These are phyloP conservation scores for Chlorella ohadii DNA, from an alignment of 139 green algal species.

Conservation along the genomic window DNA sequence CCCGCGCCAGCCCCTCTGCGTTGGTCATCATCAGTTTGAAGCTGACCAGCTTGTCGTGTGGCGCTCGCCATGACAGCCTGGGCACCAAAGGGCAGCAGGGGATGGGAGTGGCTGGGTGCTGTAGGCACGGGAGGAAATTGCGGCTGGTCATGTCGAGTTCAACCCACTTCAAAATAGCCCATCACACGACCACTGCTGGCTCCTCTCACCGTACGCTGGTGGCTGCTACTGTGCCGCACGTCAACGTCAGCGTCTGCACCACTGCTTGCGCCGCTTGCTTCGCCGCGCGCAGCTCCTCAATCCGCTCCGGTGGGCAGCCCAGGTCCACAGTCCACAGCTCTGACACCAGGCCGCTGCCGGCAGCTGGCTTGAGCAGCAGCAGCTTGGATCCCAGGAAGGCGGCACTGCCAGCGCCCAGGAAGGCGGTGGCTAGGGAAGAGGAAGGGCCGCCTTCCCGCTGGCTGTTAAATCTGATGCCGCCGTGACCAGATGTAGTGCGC, in stretches of 20 bases:
- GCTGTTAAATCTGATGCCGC: not conserved
- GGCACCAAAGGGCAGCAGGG: not conserved
- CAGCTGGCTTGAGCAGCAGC: slow-evolving; percentile 71
- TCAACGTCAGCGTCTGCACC: slow-evolving; percentile 1
- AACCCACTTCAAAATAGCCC: too few relatives aligned
- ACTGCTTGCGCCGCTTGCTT: not conserved
- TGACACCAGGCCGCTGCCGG: slow-evolving; percentile 46
- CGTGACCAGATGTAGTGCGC: not conserved
- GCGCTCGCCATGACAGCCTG: slow-evolving; percentile 75
- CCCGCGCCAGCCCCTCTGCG: slow-evolving; percentile 8
- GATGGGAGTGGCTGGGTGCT: too few relatives aligned
- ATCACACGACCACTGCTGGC: not conserved
- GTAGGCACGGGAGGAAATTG: too few relatives aligned
- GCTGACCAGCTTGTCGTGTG: slow-evolving; percentile 79
- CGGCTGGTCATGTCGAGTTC: too few relatives aligned
- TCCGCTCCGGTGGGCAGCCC: slow-evolving; percentile 67
- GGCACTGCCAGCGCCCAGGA: slow-evolving; percentile 11
- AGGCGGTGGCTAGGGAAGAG: not conserved
- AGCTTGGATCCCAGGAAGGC: slow-evolving; percentile 72
- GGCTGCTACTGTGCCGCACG: not conserved
- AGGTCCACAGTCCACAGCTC: slow-evolving; percentile 73
- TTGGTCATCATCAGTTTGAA: slow-evolving; percentile 89
- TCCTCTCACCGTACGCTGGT: slow-evolving; percentile 3
- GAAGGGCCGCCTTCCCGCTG: not conserved
- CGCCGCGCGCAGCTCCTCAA: slow-evolving; percentile 53